Base-by-base conservation (phyloP, 805 yeast genomes). In the Candida silvatica region DNA sequence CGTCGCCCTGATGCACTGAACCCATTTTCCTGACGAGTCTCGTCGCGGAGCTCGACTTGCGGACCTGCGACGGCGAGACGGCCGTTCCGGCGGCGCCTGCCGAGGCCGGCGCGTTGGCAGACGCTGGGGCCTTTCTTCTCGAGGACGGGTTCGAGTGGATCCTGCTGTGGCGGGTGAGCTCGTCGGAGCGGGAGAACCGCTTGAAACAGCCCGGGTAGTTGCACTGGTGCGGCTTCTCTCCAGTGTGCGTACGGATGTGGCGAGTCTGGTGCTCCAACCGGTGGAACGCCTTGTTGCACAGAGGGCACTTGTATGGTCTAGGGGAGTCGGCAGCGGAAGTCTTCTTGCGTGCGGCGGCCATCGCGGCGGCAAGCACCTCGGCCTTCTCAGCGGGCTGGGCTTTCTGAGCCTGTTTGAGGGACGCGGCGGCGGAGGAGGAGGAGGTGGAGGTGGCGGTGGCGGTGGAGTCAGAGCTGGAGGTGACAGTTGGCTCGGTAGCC, bases 231-330 rank as follows among this genome's bases (percentile, higher is more conserved):
- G 95, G 95, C 54, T 85, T 83, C 55, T 86, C 95, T 32, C 96
- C 96, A 1, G 96, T 86, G 60, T 86, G 95, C 7, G 95, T 86
- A 38, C 95, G 67, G 46, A 87, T 80, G 55, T 86, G 96, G 45
- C 96, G 70, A 9, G 94, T 86, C 53, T 84, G 94, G 56, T 86
- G 96, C 56, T 86, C 96, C 32, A 86, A 63, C 41, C 95, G 69
- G 56, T 84, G 90, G 55, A 86, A 86, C 7, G 94, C 85, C 61
- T 85, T 83, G 34, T 74, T 77, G 58, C 96, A 86, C 48, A 82
- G 66, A 16, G 88, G 79, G 51, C 96, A 86, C 48, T 77, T 76
- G 65, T 82, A 87, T 3, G 95, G 96, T 43, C 94, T 51, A 7
- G 58, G 58, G 26, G 47, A 43, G 39, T 51, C 56, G 16, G 17